These are phyloP conservation scores for Cylindrotheca closterium DNA, from an alignment of 108 stramenopile species.

Conservation along the genomic window DNA sequence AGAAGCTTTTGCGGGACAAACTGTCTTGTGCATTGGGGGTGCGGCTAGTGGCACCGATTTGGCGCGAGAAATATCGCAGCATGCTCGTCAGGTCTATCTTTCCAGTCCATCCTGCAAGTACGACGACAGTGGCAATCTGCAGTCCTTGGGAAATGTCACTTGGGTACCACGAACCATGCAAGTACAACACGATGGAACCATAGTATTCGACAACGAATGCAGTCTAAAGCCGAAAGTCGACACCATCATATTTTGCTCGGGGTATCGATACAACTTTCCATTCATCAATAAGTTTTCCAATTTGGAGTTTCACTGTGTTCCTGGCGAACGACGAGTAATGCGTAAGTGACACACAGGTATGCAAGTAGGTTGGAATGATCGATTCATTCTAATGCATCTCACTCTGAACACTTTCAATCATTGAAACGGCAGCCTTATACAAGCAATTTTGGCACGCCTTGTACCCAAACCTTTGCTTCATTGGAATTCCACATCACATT, in stretches of 20 bases:
- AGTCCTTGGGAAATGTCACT: conserved; percentile 53
- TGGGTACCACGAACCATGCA: conserved; percentile 58
- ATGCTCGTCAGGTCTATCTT: conserved; percentile 73
- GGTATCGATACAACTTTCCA: conserved; percentile 86
- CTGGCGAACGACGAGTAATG: conserved; percentile 14
- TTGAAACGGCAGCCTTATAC: not conserved
- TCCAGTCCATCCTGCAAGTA: conserved; percentile 53
- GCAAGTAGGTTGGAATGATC: too few relatives aligned
- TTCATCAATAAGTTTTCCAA: conserved; percentile 52
- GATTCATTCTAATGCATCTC: too few relatives aligned
- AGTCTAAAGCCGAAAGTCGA: conserved; percentile 37
- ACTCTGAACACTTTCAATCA: too few relatives aligned
- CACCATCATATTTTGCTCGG: conserved; percentile 84
- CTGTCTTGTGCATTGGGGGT: conserved; percentile 88
- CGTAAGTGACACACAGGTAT: conserved; percentile 3
- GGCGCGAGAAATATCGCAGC: conserved; percentile 75
- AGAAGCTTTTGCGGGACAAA: conserved; percentile 45
- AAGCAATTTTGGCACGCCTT: conserved; percentile 77
- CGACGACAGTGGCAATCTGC: conserved; percentile 17
- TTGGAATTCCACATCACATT: conserved; percentile 86
- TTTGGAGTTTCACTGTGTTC: conserved; percentile 32
- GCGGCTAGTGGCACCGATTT: conserved; percentile 88
- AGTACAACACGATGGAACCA: conserved; percentile 43
- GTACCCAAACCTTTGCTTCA: conserved; percentile 75
- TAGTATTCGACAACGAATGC: conserved; percentile 46